Conservation (phyloP, 352 stramenopile genomes). For the Peronospora destructor region DNA sequence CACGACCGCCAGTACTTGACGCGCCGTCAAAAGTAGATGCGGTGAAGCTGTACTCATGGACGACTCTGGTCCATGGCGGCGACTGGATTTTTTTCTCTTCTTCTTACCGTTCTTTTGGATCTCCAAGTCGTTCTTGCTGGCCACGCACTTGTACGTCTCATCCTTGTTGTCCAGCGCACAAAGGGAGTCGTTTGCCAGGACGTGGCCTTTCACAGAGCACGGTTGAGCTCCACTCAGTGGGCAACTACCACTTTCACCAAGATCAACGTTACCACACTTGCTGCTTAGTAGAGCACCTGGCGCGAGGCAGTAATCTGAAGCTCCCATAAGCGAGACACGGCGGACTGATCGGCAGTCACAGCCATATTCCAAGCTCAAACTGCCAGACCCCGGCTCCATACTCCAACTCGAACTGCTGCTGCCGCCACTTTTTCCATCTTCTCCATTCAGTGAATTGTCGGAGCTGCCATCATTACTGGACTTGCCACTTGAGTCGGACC, state of each 20-base stretch:
- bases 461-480: constrained; percentile 3
- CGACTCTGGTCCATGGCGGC: constrained; percentile 12
- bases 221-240: constrained; percentile 44
- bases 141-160: constrained; percentile 67
- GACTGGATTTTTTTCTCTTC: constrained; percentile 30
- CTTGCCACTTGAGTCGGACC: constrained; percentile 1
- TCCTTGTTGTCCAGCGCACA: constrained; percentile 55
- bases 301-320: constrained; percentile 58
- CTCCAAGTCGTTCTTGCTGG: constrained; percentile 54
- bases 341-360: constrained; percentile 37
- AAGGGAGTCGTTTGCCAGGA: constrained; percentile 51
- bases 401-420: constrained; percentile 12
- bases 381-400: constrained; percentile 22
- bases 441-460: constrained; percentile 4
- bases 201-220: constrained; percentile 51
- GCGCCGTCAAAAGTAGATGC: constrained; percentile 8
- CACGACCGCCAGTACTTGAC: constrained; percentile 19
- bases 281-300: constrained; percentile 35
- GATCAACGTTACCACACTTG: constrained; percentile 61
- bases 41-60: constrained; percentile 10
- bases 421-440: constrained; percentile 16
- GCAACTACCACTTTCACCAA: constrained; percentile 48
- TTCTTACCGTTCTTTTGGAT: constrained; percentile 51
- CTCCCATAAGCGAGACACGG: constrained; percentile 64
- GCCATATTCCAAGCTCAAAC: constrained; percentile 33